phyloP scores from a whole-genome alignment of 73 alveolate genomes.

The Paramecium tetraurelia region DNA sequence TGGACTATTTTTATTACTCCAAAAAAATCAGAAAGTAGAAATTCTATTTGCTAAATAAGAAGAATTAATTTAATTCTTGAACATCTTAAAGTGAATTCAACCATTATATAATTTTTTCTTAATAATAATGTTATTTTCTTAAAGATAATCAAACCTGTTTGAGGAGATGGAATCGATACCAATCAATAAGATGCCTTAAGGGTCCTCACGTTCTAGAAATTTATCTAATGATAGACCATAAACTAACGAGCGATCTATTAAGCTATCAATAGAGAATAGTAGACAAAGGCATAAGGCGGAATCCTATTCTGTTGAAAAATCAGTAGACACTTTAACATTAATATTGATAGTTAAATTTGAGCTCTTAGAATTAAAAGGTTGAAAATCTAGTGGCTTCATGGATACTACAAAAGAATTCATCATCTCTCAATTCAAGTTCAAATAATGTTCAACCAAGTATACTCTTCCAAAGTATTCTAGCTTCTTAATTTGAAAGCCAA shows the following conservation, averaged over 20 bases:
- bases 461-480: background rate
- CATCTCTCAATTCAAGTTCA: background rate
- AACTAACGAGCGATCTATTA: background rate
- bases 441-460: background rate
- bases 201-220: background rate
- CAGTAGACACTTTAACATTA: background rate
- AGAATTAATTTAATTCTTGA: background rate
- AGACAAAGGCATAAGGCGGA: background rate
- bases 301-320: background rate
- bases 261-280: background rate
- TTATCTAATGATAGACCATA: background rate
- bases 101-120: background rate
- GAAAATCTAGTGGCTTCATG: background rate
- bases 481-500: background rate
- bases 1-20: background rate
- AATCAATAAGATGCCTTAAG: background rate
- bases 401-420: background rate
- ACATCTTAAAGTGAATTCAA: conserved; percentile 12
- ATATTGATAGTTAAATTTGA: background rate
- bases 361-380: background rate
- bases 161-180: background rate
- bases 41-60: background rate
- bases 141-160: background rate
- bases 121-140: background rate
- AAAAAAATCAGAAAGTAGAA: background rate